A percentile compares a stretch with the other conserved stretches of the same genome.
Conservation (phyloP, 2,329 filamentous ascomycete species). For the Claviceps citrina region DNA sequence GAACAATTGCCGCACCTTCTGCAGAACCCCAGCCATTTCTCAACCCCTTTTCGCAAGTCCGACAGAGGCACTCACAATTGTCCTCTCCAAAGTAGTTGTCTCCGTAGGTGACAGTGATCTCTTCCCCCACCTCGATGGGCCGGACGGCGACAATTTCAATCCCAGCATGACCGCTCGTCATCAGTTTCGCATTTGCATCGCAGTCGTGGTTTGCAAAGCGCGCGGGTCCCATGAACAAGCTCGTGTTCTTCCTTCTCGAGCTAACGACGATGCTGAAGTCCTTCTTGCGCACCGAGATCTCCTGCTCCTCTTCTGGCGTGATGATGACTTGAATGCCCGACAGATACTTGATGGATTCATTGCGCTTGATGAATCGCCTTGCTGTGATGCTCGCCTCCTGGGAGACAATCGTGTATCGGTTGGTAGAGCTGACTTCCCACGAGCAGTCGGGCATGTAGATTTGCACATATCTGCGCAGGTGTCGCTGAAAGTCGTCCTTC, state of each 20-base stretch:
- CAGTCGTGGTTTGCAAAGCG: slow-evolving; percentile 97
- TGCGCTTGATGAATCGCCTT: slow-evolving; percentile 59
- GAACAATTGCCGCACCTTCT: slow-evolving; percentile 29
- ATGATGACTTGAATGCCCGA: slow-evolving; percentile 84
- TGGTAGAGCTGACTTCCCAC: slow-evolving; percentile 82
- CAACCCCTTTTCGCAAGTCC: slow-evolving; percentile 61
- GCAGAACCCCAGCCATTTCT: slow-evolving; percentile 69
- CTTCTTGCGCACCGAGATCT: slow-evolving; percentile 65
- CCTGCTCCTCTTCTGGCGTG: slow-evolving; percentile 76
- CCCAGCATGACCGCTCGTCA: slow-evolving; percentile 67
- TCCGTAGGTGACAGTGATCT: slow-evolving; percentile 92
- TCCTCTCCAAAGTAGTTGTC: slow-evolving; percentile 91
- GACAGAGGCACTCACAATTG: slow-evolving; percentile 89
- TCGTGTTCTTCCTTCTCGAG: slow-evolving; percentile 77
- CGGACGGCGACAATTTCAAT: slow-evolving; percentile 80
- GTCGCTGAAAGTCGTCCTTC: slow-evolving; percentile 70
- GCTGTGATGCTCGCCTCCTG: slow-evolving; percentile 83
- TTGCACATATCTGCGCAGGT: slow-evolving; percentile 78
- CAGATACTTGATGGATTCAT: slow-evolving; percentile 80
- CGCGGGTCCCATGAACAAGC: slow-evolving; percentile 85
- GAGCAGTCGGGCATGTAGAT: slow-evolving; percentile 90
- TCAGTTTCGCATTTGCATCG: slow-evolving; percentile 74
- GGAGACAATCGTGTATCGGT: slow-evolving; percentile 81
- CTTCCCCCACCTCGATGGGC: slow-evolving; percentile 73
- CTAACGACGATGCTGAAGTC: slow-evolving; percentile 97